Base-by-base conservation (phyloP, 2,329 filamentous ascomycete species). In the Ophiocordyceps robertsii region DNA sequence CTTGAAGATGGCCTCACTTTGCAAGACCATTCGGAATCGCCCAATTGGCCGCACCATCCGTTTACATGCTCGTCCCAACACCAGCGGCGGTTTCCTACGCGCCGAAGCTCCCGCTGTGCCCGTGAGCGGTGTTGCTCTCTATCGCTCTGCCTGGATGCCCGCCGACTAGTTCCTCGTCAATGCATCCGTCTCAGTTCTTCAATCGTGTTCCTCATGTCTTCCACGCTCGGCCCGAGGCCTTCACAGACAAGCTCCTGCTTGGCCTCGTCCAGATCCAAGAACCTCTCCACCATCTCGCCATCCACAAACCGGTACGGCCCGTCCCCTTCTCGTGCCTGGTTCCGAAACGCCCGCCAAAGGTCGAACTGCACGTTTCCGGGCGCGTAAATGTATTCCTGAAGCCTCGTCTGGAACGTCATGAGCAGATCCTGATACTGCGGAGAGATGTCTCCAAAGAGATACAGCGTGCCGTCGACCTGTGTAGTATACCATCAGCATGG, bases 271-370 rank as follows among this genome's bases (percentile, higher is more conserved):
- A 84, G 66, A 48, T 88, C 80, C 50, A 96, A 61, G 56, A 95
- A 95, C 41, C 77, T 64, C 63, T 96, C 90, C 12, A 98, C 70
- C 53, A 96, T 68, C 58, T 95, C 90, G 0, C 90, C 92, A 55
- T 98, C 92, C 12, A 98, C 76, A 53, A 96, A 96, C 2, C 90
- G 73, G 55, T 78, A 84, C 0, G 92, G 90, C 33, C 82, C 85
- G 1, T 84, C 80, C 0, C 83, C 84, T 3, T 83, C 80, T 0
- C 77, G 75, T 45, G 84, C 76, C 21, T 77, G 69, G 42, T 79
- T 93, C 46, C 78, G 78, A 65, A 90, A 94, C 0, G 83, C 83
- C n/a, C 92, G 76, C 66, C 85, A 98, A 19, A 72, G 68, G 33
- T 78, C 75, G 59, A 95, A 96, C 0, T 80, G 71, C 39, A 94